These are phyloP conservation scores for Miscanthus sacchariflorus DNA, from an alignment of 202 grass and related monocot genomes.

Conservation along the genomic window DNA sequence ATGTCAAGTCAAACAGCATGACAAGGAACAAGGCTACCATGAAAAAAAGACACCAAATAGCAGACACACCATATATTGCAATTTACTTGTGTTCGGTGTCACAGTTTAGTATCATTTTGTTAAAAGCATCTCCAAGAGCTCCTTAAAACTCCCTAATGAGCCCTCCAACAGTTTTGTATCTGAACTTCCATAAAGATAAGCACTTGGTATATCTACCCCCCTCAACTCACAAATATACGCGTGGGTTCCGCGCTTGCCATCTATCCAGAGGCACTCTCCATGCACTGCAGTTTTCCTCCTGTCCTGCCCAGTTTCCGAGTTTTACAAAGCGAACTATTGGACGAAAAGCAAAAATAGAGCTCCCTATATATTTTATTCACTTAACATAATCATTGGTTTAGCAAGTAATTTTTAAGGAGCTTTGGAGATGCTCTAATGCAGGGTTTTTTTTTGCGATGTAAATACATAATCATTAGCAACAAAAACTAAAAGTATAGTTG, in stretches of 20 bases:
- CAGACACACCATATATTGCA: not conserved
- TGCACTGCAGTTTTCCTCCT: not conserved
- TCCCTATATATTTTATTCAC: not conserved
- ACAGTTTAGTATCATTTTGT: not conserved
- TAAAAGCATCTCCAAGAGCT: not conserved
- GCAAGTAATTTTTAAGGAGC: not conserved
- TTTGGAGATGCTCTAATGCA: not conserved
- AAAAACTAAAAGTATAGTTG: not conserved
- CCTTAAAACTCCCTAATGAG: not conserved
- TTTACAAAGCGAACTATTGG: not conserved
- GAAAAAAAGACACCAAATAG: slow-evolving; percentile 1
- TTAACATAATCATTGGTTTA: not conserved
- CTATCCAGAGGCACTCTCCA: not conserved
- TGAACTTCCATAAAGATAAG: not conserved
- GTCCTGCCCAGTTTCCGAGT: not conserved
- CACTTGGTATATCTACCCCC: not conserved
- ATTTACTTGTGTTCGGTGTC: not conserved
- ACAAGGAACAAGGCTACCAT: not conserved
- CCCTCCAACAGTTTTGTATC: not conserved
- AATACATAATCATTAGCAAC: not conserved
- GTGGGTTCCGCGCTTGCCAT: not conserved
- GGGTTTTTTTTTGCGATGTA: not conserved
- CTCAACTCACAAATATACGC: not conserved
- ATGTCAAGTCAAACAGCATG: slow-evolving; percentile 4
- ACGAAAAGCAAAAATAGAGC: not conserved